Evolutionary conservation across 495 filamentous ascomycete genomes (phyloP), one percentile per base, ranked within the genome.

Genomic region (Daldinia childiae): DNA sequence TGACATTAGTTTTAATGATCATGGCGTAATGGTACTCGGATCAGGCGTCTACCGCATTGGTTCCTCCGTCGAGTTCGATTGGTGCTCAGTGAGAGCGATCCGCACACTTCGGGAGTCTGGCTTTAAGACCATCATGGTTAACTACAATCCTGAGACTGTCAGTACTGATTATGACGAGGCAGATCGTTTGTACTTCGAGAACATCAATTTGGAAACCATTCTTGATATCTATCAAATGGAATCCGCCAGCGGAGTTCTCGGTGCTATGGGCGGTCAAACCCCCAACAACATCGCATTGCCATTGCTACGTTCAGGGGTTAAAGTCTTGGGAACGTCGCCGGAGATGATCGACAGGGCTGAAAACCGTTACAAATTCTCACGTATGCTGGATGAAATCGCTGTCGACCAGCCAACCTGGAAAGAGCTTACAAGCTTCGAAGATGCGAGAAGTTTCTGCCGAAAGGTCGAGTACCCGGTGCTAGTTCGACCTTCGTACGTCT

Each of bases 321-420:
- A 92, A 80, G 90, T 99, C 19, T 85, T 97, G 0, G 95, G 95
- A 70, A 99, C 95, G 1, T 97, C 95, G 0, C 95, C 95, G 32
- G 94, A 99, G 79, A 98, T 98, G 95, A 99, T 99, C 76, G 95
- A 99, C 74, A 92, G 88, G 34, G 95, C 95, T 11, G 95, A 99
- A 82, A 99, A 99, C 79, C 90, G 95, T 19, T 97, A 97, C 86
- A 98, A 99, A 81, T 99, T 99, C 82, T 97, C 94, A 61, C 91
- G 93, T 77, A 98, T 98, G 84, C 86, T 99, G 39, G 95, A 99
- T 80, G 90, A 91, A 76, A 98, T 99, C 77, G 93, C 89, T 64
- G 95, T 99, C 43, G 95, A 99, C 78, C 95, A 99, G 82, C 95
- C 95, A 14, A 94, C 93, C 29, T 99, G 95, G 95, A 97, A 97